Percentiles rank a stretch among this genome's conserved stretches.
These are phyloP conservation scores for Kwoniella pini DNA, from an alignment of 768 basidiomycete genomes.

Conservation along the genomic window DNA sequence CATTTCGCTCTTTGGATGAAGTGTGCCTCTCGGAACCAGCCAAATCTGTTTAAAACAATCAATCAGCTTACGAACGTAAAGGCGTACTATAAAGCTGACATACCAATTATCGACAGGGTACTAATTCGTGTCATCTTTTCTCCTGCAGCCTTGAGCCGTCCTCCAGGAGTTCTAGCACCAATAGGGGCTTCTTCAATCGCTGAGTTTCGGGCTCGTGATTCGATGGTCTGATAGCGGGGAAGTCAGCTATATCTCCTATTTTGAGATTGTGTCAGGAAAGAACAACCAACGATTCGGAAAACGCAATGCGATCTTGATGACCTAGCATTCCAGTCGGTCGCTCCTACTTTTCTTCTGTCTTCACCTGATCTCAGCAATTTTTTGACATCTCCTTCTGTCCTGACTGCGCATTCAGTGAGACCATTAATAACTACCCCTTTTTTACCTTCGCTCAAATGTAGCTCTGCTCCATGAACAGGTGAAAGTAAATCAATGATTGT, in stretches of 20 bases:
- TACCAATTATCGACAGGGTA: conserved; percentile 48
- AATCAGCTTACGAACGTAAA: too few species aligned
- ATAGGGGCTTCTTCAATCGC: conserved; percentile 58
- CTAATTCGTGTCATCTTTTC: conserved; percentile 52
- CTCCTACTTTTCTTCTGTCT: conserved; percentile 81
- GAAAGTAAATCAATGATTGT: conserved; percentile 64
- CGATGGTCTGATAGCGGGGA: conserved; percentile 59
- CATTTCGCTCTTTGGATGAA: conserved; percentile 89
- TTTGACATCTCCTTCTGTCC: conserved; percentile 77
- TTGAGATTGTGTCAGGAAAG: background rate
- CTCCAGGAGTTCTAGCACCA: conserved; percentile 38
- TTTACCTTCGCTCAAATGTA: conserved; percentile 56
- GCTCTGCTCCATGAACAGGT: conserved; percentile 69
- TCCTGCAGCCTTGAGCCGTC: conserved; percentile 34
- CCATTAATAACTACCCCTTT: conserved; percentile 63
- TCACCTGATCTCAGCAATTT: conserved; percentile 85
- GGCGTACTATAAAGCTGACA: conserved; percentile 10
- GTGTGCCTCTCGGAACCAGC: conserved; percentile 97
- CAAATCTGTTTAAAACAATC: too few species aligned
- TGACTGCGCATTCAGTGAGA: conserved; percentile 90
- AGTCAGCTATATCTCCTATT: too few species aligned
- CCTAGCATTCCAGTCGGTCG: conserved; percentile 98
- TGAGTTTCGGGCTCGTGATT: conserved; percentile 64
- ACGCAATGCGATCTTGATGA: conserved; percentile 93
- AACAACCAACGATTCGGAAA: conserved; percentile 71